These are phyloP conservation scores for Lophiotrema nucula DNA, from an alignment of 495 filamentous ascomycete species.

Conservation along the genomic window DNA sequence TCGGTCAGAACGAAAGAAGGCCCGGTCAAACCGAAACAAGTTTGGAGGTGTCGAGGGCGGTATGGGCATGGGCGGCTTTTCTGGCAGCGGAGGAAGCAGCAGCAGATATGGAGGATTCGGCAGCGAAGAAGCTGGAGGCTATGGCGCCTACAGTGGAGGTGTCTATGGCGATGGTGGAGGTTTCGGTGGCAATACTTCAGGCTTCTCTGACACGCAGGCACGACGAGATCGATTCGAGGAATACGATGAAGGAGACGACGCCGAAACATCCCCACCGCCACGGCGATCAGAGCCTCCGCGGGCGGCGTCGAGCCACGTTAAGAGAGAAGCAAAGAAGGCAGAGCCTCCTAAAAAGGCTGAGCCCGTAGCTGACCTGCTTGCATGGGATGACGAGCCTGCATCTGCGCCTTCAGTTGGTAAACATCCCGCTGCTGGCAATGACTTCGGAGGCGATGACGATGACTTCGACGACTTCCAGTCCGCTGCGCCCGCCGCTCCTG, in stretches of 20 bases:
- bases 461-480: conserved; percentile 99
- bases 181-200: conserved; percentile 68
- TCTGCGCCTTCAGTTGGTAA: conserved; percentile 52
- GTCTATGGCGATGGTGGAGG: conserved; percentile 94
- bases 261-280: conserved; percentile 49
- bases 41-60: conserved; percentile 93
- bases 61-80: conserved; percentile 52
- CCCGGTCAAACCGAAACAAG: conserved; percentile 82
- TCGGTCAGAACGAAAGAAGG: conserved; percentile 90
- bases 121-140: conserved; percentile 64
- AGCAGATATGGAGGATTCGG: conserved; percentile 87
- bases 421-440: conserved; percentile 49
- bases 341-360: conserved; percentile 73
- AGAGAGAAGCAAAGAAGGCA: conserved; percentile 47
- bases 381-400: conserved; percentile 69
- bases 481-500: conserved; percentile 55
- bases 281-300: conserved; percentile 50
- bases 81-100: conserved; percentile 55
- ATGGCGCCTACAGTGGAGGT: conserved; percentile 79
- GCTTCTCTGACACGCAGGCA: conserved; percentile 66
- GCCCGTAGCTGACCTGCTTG: conserved; percentile 83
- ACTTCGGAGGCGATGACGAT: conserved; percentile 76
- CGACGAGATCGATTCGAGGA: conserved; percentile 83
- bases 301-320: conserved; percentile 41
- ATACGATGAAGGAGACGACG: conserved; percentile 95